Base-by-base conservation (phyloP, 371 early-diverging fungal species). In the Syncephalastrum sp. region DNA sequence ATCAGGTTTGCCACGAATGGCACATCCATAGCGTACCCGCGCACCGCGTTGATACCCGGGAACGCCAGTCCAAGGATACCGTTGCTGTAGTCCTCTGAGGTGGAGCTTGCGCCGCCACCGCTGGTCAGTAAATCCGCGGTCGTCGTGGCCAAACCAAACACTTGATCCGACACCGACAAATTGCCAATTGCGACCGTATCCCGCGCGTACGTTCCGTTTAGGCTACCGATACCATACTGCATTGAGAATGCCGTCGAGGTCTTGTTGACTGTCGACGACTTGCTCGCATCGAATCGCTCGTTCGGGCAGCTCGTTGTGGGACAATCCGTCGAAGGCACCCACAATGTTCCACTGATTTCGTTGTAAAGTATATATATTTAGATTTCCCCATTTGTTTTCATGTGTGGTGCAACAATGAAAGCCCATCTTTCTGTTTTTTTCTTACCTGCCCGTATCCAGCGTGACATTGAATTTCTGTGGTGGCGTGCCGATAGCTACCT, bases 51-150 rank as follows among this genome's bases (percentile, higher is more conserved):
- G 19, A 76, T 47, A 1, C 56, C 59, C 4, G 67, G 59, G 44
- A 63, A 76, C 0, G 61, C 79, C 8, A 79, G 42, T 0, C 79
- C 79, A 13, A 76, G 38, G 33, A 79, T 72, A n/a, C 79, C 79
- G 49, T 72, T 68, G 13, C 58, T 57, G 16, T 23, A 47, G 24
- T 61, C 44, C 12, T 33, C 38, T 33, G 38, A 33, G 38, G 38
- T 33, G 12, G 38, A 33, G 38, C 10, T 33, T 6, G 38, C 10
- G 38, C 38, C 8, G 12, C 55, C 61, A 23, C 49, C 19, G 4
- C 19, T 51, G 1, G 62, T 64, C 3, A 58, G 50, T 3, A 58
- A 48, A 17, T 63, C 45, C 15, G 46, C 42, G 6, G 72, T 62
- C 6, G 55, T 50, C 19, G n/a, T 58, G 6, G 70, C 67, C 12